Evolutionary conservation across 2,329 filamentous ascomycete species (phyloP).

Genomic region (Myriangium duriaei): DNA sequence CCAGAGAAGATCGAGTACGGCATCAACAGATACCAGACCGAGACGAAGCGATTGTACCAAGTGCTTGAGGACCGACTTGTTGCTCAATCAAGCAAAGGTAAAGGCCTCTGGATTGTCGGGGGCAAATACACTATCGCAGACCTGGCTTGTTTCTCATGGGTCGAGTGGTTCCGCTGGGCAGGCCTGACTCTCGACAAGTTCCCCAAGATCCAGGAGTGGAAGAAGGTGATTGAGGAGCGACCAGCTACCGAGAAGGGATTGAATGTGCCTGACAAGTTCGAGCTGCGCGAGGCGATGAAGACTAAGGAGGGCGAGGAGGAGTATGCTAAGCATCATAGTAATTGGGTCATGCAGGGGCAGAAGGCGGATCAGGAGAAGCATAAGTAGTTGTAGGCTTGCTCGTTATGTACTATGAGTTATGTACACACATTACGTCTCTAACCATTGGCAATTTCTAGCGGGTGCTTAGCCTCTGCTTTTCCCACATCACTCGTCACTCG

Average conservation of each 20-base stretch:
- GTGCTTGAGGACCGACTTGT: conserved; percentile 33
- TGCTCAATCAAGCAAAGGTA: conserved; percentile 13
- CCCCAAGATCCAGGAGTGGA: conserved; percentile 20
- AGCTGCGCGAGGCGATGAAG: conserved; percentile 27
- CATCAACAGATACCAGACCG: conserved; percentile 36
- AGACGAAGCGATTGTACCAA: conserved; percentile 35
- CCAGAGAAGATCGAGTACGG: conserved; percentile 31
- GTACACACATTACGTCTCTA: too few relatives aligned
- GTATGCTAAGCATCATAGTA: conserved; percentile 25
- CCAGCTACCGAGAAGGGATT: conserved; percentile 22
- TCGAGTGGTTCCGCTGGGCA: conserved; percentile 31
- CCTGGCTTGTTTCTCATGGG: conserved; percentile 35
- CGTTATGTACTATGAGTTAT: too few relatives aligned
- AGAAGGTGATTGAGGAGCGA: conserved; percentile 22
- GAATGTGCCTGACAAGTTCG: conserved; percentile 26
- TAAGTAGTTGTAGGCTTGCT: too few relatives aligned
- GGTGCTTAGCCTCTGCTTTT: too few relatives aligned
- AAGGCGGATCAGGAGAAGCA: conserved; percentile 28
- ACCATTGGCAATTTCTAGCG: too few relatives aligned
- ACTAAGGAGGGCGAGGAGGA: conserved; percentile 26
- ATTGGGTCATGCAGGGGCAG: conserved; percentile 28
- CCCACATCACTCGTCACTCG: too few relatives aligned
- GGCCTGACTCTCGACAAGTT: conserved; percentile 22
- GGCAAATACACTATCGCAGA: conserved; percentile 37
- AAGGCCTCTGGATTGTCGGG: conserved; percentile 33